A percentile compares a stretch with the other conserved stretches of the same genome.
phyloP scores from a whole-genome alignment of 2,329 filamentous ascomycete genomes.

The Curvularia sp. region DNA sequence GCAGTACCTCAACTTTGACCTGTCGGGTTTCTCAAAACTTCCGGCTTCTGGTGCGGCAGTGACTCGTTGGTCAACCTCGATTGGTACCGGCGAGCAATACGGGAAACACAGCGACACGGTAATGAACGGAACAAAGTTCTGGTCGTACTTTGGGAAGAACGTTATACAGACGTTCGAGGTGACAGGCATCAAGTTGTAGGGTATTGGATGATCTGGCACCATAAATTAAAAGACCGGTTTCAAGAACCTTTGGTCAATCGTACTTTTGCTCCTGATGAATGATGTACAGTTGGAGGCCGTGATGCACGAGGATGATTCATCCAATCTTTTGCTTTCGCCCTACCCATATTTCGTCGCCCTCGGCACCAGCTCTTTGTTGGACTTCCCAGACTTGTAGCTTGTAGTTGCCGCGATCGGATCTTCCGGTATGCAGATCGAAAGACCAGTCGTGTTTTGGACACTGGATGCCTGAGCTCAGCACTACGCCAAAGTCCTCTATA shows the following conservation, averaged over 20 bases:
- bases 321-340: constrained; percentile 46
- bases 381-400: constrained; percentile 70
- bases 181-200: constrained; percentile 7
- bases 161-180: constrained; percentile 19
- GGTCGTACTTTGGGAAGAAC: constrained; percentile 17
- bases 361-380: constrained; percentile 51
- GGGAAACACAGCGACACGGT: constrained; percentile 10
- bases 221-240: not conserved
- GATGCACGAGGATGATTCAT: constrained; percentile 9
- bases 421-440: constrained; percentile 71
- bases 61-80: constrained; percentile 13
- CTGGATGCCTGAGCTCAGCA: constrained; percentile 67
- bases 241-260: not conserved
- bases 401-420: constrained; percentile 68
- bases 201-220: not conserved
- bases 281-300: not conserved
- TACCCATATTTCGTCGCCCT: constrained; percentile 39
- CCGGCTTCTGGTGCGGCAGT: constrained; percentile 8
- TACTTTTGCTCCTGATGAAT: not conserved
- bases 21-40: constrained; percentile 11
- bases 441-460: constrained; percentile 77
- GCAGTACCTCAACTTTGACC: constrained; percentile 18
- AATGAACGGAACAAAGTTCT: constrained; percentile 11
- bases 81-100: constrained; percentile 15
- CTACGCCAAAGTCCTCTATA: constrained; percentile 75